Evolutionary conservation across 2,329 filamentous ascomycete genomes (phyloP), one percentile per base, ranked within the genome.

Genomic region (Pseudogymnoascus sp.): DNA sequence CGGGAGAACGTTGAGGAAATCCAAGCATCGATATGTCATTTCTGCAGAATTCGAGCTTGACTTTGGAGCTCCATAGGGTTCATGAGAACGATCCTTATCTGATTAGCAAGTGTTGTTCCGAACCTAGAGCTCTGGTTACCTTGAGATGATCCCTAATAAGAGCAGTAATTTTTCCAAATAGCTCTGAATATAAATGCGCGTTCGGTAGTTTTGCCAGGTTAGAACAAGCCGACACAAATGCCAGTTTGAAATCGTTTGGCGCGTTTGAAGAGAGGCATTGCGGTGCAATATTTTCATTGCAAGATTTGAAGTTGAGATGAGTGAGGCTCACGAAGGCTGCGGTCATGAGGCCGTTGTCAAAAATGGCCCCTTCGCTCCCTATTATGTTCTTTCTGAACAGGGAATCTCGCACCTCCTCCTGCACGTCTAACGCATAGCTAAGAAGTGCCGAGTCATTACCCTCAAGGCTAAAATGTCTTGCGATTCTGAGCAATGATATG

Each of bases 351-450:
- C 87, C 82, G 71, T 84, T 82, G 63, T 88, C 85, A 67, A 88
- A 84, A 31, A 78, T 73, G 24, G 76, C 72, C n/a, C 76, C 74
- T 26, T 86, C 81, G 40, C 77, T 71, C 10, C 77, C 76, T 1
- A 78, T 73, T 2, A 78, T 73, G 53, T 80, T 76, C 35, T 80
- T 81, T 63, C 82, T 81, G 68, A 89, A 89, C 4, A 89, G 82
- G 56, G 85, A 84, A 69, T 88, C 86, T 56, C 81, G 80, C 56
- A 89, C 81, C 72, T 89, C 87, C 68, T 88, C 85, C 69, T 89
- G 86, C 7, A 89, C 83, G 71, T 89, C 87, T 73, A 89, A 78
- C 40, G 86, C 86, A 71, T 87, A 89, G 71, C 85, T 88, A 64
- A 88, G 78, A 61, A 74, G 66, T 22, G 72, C 72, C 10, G 84